phyloP scores from a whole-genome alignment of 306 rosid genomes.

The Fagus sylvatica region DNA sequence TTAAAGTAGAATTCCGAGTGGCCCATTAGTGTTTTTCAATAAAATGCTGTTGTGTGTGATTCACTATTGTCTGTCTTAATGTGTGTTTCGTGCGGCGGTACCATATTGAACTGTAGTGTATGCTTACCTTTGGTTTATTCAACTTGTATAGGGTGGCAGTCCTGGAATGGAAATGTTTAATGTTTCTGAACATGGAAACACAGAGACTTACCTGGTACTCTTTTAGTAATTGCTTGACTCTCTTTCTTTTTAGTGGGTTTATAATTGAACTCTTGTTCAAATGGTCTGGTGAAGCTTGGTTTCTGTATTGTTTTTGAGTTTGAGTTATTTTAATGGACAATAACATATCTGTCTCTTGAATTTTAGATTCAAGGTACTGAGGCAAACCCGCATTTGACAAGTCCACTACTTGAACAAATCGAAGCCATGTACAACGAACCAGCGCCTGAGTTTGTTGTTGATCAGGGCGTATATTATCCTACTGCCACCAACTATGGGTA shows the following conservation, averaged over 20 bases:
- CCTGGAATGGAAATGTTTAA: constrained; percentile 61
- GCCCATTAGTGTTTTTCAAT: neutral
- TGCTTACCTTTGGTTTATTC: constrained; percentile 29
- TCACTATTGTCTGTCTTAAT: neutral
- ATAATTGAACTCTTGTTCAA: neutral
- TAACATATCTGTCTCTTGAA: constrained; percentile 24
- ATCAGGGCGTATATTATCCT: constrained; percentile 84
- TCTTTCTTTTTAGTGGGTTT: neutral
- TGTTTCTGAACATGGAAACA: constrained; percentile 48
- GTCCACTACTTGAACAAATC: constrained; percentile 61
- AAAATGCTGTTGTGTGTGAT: constrained; percentile 1
- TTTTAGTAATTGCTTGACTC: neutral
- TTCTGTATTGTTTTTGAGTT: neutral
- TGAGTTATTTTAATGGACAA: constrained; percentile 5
- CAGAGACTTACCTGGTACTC: constrained; percentile 58
- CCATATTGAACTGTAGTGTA: neutral
- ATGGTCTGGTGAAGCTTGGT: neutral
- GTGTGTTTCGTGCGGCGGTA: neutral
- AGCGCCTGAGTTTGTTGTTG: constrained; percentile 77
- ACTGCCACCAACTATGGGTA: constrained; percentile 88
- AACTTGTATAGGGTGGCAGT: constrained; percentile 62
- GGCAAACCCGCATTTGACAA: constrained; percentile 51
- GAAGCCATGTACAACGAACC: constrained; percentile 75
- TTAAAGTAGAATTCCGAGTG: neutral
- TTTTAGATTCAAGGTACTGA: constrained; percentile 60